These are phyloP conservation scores for Lavandula angustifolia DNA, from an alignment of 257 asterid species.

Conservation along the genomic window DNA sequence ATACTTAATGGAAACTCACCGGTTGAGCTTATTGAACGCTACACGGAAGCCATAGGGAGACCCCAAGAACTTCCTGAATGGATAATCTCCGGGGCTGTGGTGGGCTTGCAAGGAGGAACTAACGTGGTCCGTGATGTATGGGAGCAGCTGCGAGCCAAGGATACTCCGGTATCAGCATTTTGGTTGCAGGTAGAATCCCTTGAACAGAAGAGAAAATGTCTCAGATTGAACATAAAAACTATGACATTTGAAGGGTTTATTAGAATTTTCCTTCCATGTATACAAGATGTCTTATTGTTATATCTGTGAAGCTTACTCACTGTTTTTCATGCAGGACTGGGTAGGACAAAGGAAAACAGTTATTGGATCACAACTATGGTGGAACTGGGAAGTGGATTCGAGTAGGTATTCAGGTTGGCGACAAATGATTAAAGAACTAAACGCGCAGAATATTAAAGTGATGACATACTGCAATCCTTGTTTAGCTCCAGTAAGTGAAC, in stretches of 20 bases:
- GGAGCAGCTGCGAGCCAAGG: conserved; percentile 57
- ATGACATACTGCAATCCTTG: conserved; percentile 99
- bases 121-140: conserved; percentile 52
- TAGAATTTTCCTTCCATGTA: too few species aligned
- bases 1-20: conserved; percentile 84
- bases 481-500: conserved; percentile 78
- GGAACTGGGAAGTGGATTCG: conserved; percentile 98
- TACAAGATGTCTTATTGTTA: too few species aligned
- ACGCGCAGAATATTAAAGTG: conserved; percentile 56
- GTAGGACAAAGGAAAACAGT: conserved; percentile 91
- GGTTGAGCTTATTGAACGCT: conserved; percentile 66
- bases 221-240: neutral
- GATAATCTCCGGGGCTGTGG: conserved; percentile 93
- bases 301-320: neutral
- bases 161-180: conserved; percentile 92
- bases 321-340: conserved; percentile 66
- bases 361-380: conserved; percentile 98
- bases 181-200: conserved; percentile 79
- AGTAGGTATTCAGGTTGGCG: conserved; percentile 76
- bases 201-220: neutral
- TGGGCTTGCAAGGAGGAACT: conserved; percentile 97
- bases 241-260: too few species aligned
- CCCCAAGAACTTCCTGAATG: conserved; percentile 89
- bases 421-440: conserved; percentile 60
- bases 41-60: conserved; percentile 82